Base-by-base conservation (phyloP, 1,139 yeast species). In the Ogataea hybrid region DNA sequence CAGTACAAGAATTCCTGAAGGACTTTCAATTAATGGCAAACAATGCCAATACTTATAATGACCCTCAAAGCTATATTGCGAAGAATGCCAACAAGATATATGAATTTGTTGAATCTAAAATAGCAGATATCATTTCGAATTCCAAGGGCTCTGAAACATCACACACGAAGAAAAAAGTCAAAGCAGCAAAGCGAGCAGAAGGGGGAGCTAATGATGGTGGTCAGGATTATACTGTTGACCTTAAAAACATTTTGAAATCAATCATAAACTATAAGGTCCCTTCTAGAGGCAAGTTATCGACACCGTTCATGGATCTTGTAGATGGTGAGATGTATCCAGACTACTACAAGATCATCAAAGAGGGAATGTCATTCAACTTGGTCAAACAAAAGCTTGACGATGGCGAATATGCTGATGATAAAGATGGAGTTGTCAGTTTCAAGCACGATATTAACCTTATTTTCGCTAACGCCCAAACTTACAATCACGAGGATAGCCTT, bases 31-130 rank as follows among this genome's bases (percentile, higher is more conserved):
- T 77, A 43, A 66, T 83, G 62, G 65, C 75, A 18, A 75, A 76
- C 38, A 83, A 83, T 58, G 87, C 89, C 25, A 62, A 64, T 33
- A 65, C 73, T 6, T 83, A 78, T 60, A 83, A 83, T 54, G 84
- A 78, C 48, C 71, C 78, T 1, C 76, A 71, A 21, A 77, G 84
- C 41, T 70, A 78, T 63, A 80, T 83, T 42, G 88, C 82, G 1
- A 61, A 64, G 23, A 80, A 79, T 57, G 77, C 86, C 3, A 59
- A 57, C 6, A 59, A 60, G 36, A 64, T 78, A 22, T 57, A 61
- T 38, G 67, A 65, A 5, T 70, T 70, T 57, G 83, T 77, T 3
- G 59, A 64, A 20, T 70, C 70, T 14, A 72, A 70, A 49, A 65
- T 65, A 1, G 57, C 56, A 1, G 68, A 66, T 39, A 65, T 63